These are phyloP conservation scores for Leishmania major DNA, from an alignment of 208 protist genomes.

Conservation along the genomic window DNA sequence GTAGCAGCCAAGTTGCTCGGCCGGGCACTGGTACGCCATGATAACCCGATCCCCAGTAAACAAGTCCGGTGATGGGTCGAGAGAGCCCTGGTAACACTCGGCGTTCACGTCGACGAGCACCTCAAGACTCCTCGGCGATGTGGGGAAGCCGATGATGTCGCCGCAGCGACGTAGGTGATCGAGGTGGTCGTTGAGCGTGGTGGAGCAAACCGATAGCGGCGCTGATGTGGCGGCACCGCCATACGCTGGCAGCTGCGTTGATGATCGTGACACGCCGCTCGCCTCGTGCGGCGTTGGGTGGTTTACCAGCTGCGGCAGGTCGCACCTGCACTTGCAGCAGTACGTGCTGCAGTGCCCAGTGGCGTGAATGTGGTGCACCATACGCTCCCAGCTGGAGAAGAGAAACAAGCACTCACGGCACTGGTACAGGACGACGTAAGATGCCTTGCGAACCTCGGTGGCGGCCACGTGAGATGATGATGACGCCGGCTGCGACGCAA, in stretches of 20 bases:
- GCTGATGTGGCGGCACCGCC: not conserved
- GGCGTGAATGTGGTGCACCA: slow-evolving; percentile 45
- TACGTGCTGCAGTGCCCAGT: slow-evolving; percentile 49
- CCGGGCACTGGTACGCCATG: slow-evolving; percentile 49
- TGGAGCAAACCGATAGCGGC: slow-evolving; percentile 13
- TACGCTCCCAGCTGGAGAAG: slow-evolving; percentile 51
- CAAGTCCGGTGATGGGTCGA: slow-evolving; percentile 20
- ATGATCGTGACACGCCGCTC: not conserved
- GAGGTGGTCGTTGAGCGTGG: slow-evolving; percentile 33
- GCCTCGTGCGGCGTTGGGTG: slow-evolving; percentile 16
- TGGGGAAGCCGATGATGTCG: slow-evolving; percentile 48
- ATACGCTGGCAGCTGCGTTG: not conserved
- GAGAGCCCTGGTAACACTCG: slow-evolving; percentile 15
- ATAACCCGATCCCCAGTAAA: slow-evolving; percentile 13
- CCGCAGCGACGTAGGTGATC: slow-evolving; percentile 35
- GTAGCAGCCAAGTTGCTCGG: slow-evolving; percentile 33
- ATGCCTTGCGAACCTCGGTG: slow-evolving; percentile 11
- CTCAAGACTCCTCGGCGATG: slow-evolving; percentile 52
- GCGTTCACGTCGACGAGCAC: slow-evolving; percentile 52
- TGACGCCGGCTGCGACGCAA: not conserved
- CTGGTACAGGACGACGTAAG: slow-evolving; percentile 70
- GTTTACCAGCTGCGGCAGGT: slow-evolving; percentile 30
- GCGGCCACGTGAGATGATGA: not conserved
- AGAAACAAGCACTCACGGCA: slow-evolving; percentile 63
- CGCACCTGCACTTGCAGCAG: slow-evolving; percentile 33